Evolutionary conservation across 2,329 filamentous ascomycete species (phyloP).

Genomic region (Emericellopsis cladophorae): DNA sequence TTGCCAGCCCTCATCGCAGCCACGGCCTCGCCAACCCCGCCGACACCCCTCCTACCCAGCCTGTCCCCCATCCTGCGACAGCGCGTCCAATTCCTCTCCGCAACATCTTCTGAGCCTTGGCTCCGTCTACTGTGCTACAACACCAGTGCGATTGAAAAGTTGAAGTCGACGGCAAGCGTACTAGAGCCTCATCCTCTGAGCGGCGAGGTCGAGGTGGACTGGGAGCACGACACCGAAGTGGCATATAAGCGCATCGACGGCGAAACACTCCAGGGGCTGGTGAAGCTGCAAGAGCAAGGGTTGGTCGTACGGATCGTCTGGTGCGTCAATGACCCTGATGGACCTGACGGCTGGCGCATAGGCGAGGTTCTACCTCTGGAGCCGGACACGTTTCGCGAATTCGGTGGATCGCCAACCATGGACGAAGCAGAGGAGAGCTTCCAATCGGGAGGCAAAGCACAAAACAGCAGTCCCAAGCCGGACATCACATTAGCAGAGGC

Average conservation of each 20-base stretch:
- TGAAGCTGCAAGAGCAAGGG: conserved; percentile 47
- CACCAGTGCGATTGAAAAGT: conserved; percentile 35
- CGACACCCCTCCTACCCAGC: conserved; percentile 42
- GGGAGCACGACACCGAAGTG: conserved; percentile 48
- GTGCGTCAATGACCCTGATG: conserved; percentile 52
- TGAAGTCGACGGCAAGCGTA: conserved; percentile 48
- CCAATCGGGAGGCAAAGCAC: conserved; percentile 12
- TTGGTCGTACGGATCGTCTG: conserved; percentile 57
- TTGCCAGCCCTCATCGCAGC: conserved; percentile 48
- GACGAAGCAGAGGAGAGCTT: conserved; percentile 49
- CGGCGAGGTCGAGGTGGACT: conserved; percentile 66
- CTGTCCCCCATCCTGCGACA: conserved; percentile 56
- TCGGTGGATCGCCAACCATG: conserved; percentile 37
- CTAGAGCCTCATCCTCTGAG: conserved; percentile 73
- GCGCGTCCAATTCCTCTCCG: conserved; percentile 51
- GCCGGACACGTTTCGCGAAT: conserved; percentile 39
- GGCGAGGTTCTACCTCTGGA: conserved; percentile 55
- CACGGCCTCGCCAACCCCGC: conserved; percentile 42
- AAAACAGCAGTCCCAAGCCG: conserved; percentile 4
- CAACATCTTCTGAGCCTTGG: conserved; percentile 53
- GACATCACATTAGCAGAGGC: conserved; percentile 4
- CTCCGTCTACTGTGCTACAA: conserved; percentile 62
- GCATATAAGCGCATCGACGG: conserved; percentile 58
- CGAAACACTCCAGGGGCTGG: conserved; percentile 61
- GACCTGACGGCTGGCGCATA: conserved; percentile 56